These are phyloP conservation scores for Aspergillus homomorphus DNA, from an alignment of 495 filamentous ascomycete species.

Conservation along the genomic window DNA sequence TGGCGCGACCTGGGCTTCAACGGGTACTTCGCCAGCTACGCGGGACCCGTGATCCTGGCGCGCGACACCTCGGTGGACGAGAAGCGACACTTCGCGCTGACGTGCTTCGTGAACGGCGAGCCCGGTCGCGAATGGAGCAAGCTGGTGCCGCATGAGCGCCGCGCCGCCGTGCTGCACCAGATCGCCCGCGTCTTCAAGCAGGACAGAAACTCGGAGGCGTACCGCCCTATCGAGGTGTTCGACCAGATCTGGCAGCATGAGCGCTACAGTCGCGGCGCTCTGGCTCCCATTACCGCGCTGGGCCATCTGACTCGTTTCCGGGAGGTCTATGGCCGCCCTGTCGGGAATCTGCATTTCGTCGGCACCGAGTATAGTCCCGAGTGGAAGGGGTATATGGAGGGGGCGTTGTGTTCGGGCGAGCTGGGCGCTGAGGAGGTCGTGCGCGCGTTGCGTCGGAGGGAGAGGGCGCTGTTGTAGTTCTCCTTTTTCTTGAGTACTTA, in stretches of 20 bases:
- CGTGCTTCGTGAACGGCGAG: slow-evolving; percentile 37
- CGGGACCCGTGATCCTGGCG: slow-evolving; percentile 33
- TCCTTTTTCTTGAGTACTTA: too few relatives aligned
- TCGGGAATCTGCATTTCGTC: slow-evolving; percentile 43
- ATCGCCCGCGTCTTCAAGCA: slow-evolving; percentile 8
- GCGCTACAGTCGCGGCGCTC: slow-evolving; percentile 10
- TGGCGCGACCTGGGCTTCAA: slow-evolving; percentile 36
- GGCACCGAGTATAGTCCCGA: slow-evolving; percentile 42
- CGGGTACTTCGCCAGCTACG: slow-evolving; percentile 28
- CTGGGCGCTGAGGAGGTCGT: slow-evolving; percentile 38
- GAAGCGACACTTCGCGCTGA: slow-evolving; percentile 31
- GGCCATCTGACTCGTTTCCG: slow-evolving; percentile 18
- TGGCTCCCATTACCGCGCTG: slow-evolving; percentile 22
- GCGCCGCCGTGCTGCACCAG: slow-evolving; percentile 7
- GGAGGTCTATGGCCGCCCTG: slow-evolving; percentile 12
- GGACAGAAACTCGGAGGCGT: slow-evolving; percentile 8
- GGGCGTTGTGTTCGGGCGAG: slow-evolving; percentile 37
- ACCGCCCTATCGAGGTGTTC: slow-evolving; percentile 26
- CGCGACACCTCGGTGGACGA: slow-evolving; percentile 38
- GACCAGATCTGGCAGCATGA: slow-evolving; percentile 14
- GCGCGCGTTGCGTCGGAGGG: background rate
- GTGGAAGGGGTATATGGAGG: slow-evolving; percentile 53
- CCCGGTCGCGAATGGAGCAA: slow-evolving; percentile 29
- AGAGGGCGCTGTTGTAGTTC: too few relatives aligned
- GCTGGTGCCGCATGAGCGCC: slow-evolving; percentile 14